These are phyloP conservation scores for Coix lacrymajobi DNA, from an alignment of 176 grass and related monocot genomes.

Conservation along the genomic window DNA sequence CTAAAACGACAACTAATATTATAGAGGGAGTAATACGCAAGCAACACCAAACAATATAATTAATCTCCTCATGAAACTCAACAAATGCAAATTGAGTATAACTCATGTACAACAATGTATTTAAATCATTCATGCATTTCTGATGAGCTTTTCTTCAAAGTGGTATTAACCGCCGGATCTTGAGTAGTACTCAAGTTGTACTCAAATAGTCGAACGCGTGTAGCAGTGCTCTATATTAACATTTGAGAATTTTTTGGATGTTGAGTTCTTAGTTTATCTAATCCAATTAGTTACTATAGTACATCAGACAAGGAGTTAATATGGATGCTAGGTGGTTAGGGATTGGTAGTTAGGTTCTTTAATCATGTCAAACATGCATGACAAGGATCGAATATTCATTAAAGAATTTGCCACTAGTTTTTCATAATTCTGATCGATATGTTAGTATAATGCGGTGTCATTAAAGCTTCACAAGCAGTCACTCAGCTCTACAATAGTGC, in stretches of 20 bases:
- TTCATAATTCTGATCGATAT: neutral
- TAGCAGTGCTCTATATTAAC: neutral
- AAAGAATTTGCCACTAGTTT: slow-evolving; percentile 22
- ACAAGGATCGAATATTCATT: slow-evolving; percentile 24
- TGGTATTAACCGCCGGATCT: neutral
- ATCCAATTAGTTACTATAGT: slow-evolving; percentile 32
- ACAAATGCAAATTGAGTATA: neutral
- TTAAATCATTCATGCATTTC: neutral
- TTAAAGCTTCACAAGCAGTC: slow-evolving; percentile 5
- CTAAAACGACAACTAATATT: too few relatives aligned
- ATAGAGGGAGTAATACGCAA: neutral
- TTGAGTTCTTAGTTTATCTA: slow-evolving; percentile 35
- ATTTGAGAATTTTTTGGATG: too few relatives aligned
- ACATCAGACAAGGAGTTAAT: slow-evolving; percentile 35
- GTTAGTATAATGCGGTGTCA: neutral
- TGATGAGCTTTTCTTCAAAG: neutral
- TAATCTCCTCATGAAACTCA: slow-evolving; percentile 7
- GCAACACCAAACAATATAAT: neutral
- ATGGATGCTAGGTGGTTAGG: slow-evolving; percentile 43
- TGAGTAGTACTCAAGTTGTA: neutral
- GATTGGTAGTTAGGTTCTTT: slow-evolving; percentile 37
- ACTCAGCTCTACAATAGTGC: neutral
- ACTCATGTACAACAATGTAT: neutral
- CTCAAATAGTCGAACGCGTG: neutral
- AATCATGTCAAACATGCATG: slow-evolving; percentile 45